Evolutionary conservation across 305 asterid species (phyloP), one percentile per base, ranked within the genome.

Genomic region (Caryopteris hybrid): DNA sequence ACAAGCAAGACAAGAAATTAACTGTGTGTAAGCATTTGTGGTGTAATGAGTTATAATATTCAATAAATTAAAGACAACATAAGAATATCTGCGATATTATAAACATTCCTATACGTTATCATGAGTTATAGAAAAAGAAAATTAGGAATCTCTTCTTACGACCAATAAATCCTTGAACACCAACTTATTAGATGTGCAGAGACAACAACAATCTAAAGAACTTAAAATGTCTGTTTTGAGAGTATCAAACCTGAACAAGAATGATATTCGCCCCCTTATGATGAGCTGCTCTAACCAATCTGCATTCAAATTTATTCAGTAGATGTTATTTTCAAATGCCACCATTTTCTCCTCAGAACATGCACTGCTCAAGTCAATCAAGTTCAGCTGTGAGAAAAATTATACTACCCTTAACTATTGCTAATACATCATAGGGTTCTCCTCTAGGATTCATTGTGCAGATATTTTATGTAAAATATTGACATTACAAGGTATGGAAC

Each of bases 261-360:
- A 94, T 85, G 82, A 94, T 88, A 55, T 84, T 73, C 10, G 99
- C 98, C 64, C 98, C 97, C 81, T 91, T 86, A 81, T 74, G 69
- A 73, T 88, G 95, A 79, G 99, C 97, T 62, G 74, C 87, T 79
- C 98, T 84, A 63, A 94, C 95, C 84, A 94, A 79, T 68, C 99
- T 94, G 92, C 86, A 86, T 14, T 33, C 69, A 54, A 34, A 80
- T 34, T 59, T 13, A 38, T 52, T 67, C 11, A 45, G 60, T 62
- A 61, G 41, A 63, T 42, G 43, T 59, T 17, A 21, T 6, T 27
- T 57, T 36, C 39, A 69, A 56, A 70, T 36, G 66, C 61, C 50
- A 45, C 53, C 12, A 63, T 61, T 47, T 68, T 17, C 29, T 12
- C 41, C 41, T 41, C 31, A 21, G 22, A 65, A 31, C 45, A 64